These are phyloP conservation scores for Fraxinus paxiana DNA, from an alignment of 305 asterid species.

Conservation along the genomic window DNA sequence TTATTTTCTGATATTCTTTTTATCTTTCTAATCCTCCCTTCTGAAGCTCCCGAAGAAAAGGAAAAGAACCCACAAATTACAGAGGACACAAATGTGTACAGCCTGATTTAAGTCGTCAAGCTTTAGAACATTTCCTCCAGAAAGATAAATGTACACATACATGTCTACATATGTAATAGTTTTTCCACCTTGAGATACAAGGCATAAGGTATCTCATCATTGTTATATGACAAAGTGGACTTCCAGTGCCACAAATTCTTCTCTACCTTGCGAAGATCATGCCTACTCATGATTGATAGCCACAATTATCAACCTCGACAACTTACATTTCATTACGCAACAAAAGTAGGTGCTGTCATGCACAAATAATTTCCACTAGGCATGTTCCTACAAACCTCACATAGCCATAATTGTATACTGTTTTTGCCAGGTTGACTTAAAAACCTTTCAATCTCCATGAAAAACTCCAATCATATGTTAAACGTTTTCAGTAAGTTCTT, in stretches of 20 bases:
- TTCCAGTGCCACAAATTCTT: background rate
- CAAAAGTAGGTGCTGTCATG: background rate
- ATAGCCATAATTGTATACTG: background rate
- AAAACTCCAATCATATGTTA: background rate
- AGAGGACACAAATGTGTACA: background rate
- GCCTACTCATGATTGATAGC: background rate
- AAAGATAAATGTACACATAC: background rate
- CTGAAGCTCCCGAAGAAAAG: background rate
- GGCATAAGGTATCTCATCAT: background rate
- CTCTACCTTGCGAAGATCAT: background rate
- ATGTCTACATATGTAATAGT: background rate
- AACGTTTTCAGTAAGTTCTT: background rate
- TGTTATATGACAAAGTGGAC: background rate
- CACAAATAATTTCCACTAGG: background rate
- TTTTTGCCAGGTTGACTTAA: background rate
- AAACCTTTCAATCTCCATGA: background rate
- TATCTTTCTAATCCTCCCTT: background rate
- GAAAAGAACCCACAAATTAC: background rate
- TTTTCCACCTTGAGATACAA: background rate
- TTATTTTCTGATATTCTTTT: background rate
- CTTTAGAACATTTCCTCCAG: background rate
- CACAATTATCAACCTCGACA: background rate
- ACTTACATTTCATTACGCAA: background rate
- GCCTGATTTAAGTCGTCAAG: background rate
- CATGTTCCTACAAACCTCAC: background rate